Base-by-base conservation (phyloP, 345 rosid genomes). In the Brassica rapa region DNA sequence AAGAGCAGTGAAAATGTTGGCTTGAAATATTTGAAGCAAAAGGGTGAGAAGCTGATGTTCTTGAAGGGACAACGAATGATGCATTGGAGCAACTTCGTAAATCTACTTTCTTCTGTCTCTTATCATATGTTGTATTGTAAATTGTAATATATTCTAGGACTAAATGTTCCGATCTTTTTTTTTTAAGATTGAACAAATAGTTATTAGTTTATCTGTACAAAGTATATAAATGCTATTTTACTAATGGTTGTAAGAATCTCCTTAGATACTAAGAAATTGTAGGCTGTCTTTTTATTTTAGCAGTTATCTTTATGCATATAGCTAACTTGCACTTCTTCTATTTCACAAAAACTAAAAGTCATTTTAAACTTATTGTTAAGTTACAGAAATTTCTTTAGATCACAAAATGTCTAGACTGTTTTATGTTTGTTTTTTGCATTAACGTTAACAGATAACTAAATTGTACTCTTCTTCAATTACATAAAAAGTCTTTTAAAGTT, bases 61-160 rank as follows among this genome's bases (percentile, higher is more conserved):
- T 56, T 39, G 19, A 75, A 80, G 37, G 32, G 64, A 73, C 78
- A 39, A 19, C 51, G 14, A 69, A 4, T 43, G 70, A 60, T 60
- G 77, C 84, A 76, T 80, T 88, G 85, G 92, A 78, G 70, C 12
- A 83, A 83, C 46, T 66, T 82, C 77, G 82, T 80, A 15, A 81
- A 76, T 72, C 68, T 84, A 68, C 80, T 84, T 77, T 85, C 74
- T 29, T 84, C 86, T 35, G 62, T 80, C 24, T 80, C 79, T 61
- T 53, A 68, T 62, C 61, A 74, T 53, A 70, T 80, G 71, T 4
- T 62, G 51, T 80, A 68, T 68, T 74, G 78, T 73, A 79, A 79
- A 68, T 68, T 74, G 78, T 73, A 79, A 79, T 72, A 59, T 79
- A 0, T 79, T 73, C 53, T 79, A 73, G 77, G 77, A 15, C 10